phyloP scores from a whole-genome alignment of 768 basidiomycete genomes.

The Boletus pseudo-olivaceus region DNA sequence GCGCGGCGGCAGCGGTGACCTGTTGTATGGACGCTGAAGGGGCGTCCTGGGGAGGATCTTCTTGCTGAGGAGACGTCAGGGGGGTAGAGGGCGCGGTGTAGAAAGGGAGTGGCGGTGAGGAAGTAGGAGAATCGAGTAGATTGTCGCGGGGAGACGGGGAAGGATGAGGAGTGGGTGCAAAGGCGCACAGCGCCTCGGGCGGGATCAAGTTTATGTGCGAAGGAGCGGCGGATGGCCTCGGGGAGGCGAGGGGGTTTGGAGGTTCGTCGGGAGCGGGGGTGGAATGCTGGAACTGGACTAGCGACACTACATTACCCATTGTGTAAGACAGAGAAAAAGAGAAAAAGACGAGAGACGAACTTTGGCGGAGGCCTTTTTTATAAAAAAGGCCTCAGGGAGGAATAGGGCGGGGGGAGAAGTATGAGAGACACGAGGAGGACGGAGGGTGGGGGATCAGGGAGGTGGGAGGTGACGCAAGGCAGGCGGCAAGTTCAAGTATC shows the following conservation, averaged over 20 bases:
- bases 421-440: conserved; percentile 30
- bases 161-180: conserved; percentile 29
- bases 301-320: conserved; percentile 34
- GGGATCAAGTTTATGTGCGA: conserved; percentile 34
- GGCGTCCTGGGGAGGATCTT: conserved; percentile 30
- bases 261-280: conserved; percentile 17
- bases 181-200: conserved; percentile 32
- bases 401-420: conserved; percentile 27
- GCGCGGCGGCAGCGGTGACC: conserved; percentile 14
- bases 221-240: conserved; percentile 25
- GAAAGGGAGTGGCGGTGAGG: conserved; percentile 40
- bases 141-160: conserved; percentile 36
- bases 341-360: conserved; percentile 18
- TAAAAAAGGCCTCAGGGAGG: conserved; percentile 17
- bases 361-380: conserved; percentile 16
- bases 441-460: conserved; percentile 18
- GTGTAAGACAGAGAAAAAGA: conserved; percentile 5
- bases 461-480: conserved; percentile 25
- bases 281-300: conserved; percentile 27
- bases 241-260: conserved; percentile 4
- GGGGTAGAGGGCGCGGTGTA: conserved; percentile 50
- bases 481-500: conserved; percentile 6
- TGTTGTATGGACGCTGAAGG: conserved; percentile 18
- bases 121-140: conserved; percentile 35
- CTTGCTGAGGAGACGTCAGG: conserved; percentile 37